Evolutionary conservation across 192 early-diverging fungal species (phyloP).

Genomic region (Chytriomyces hyalinus): DNA sequence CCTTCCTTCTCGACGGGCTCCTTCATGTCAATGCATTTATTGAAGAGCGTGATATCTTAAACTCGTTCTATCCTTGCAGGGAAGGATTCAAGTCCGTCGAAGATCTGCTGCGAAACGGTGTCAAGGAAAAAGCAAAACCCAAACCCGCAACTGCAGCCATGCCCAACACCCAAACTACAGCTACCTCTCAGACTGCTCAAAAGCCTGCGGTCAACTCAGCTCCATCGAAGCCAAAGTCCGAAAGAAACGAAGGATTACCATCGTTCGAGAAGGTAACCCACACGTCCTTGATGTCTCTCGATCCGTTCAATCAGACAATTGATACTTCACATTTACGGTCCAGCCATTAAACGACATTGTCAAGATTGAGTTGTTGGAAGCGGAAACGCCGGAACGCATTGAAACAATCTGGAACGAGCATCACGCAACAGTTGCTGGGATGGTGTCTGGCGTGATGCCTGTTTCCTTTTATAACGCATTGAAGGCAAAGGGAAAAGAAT

Average conservation of each 20-base stretch:
- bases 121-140: slow-evolving; percentile 8
- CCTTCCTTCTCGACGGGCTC: background rate
- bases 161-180: background rate
- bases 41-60: no score
- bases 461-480: slow-evolving; percentile 64
- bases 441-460: slow-evolving; percentile 69
- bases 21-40: background rate
- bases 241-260: slow-evolving; percentile 21
- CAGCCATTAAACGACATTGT: slow-evolving; percentile 48
- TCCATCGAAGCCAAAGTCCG: background rate
- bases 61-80: slow-evolving; percentile 28
- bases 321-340: background rate
- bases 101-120: slow-evolving; percentile 45
- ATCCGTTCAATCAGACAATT: background rate
- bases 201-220: slow-evolving; percentile 1
- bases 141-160: background rate
- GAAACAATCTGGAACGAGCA: slow-evolving; percentile 77
- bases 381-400: slow-evolving; percentile 40
- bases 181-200: background rate
- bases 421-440: slow-evolving; percentile 60
- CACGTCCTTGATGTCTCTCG: background rate
- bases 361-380: slow-evolving; percentile 40
- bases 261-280: slow-evolving; percentile 42
- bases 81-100: slow-evolving; percentile 56
- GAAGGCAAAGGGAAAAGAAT: slow-evolving; percentile 54